These are phyloP conservation scores for Colletotrichum liaoningense DNA, from an alignment of 2,329 filamentous ascomycete species.

Conservation along the genomic window DNA sequence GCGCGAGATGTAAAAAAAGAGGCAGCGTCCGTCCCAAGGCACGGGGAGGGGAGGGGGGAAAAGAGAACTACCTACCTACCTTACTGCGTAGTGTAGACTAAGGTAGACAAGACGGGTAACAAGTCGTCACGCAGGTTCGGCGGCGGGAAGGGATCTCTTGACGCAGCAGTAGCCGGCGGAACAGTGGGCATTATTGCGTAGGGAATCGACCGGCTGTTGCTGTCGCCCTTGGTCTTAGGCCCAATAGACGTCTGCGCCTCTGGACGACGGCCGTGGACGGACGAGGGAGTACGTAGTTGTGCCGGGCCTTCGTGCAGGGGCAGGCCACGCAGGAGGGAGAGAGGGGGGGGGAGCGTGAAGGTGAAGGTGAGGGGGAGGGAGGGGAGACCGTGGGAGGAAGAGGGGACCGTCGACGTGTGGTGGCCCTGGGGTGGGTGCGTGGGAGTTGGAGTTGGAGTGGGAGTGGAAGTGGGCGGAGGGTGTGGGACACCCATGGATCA, in stretches of 20 bases:
- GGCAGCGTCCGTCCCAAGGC: not conserved
- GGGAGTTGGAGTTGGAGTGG: constrained; percentile 18
- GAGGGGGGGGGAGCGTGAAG: not conserved
- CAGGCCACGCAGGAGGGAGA: not conserved
- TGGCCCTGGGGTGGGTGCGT: constrained; percentile 12
- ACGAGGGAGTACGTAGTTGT: constrained; percentile 12
- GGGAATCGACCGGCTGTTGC: constrained; percentile 7
- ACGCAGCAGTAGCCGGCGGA: constrained; percentile 27
- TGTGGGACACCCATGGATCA: constrained; percentile 3
- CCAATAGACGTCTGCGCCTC: too few relatives aligned
- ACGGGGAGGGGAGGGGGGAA: not conserved
- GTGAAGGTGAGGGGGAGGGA: not conserved
- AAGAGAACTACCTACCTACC: too few relatives aligned
- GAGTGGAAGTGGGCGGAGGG: constrained; percentile 25
- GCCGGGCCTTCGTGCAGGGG: constrained; percentile 29
- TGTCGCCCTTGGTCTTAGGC: constrained; percentile 7
- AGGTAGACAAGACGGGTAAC: constrained; percentile 1
- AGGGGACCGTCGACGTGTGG: constrained; percentile 2
- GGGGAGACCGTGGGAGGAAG: not conserved
- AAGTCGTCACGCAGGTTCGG: constrained; percentile 17
- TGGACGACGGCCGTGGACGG: not conserved
- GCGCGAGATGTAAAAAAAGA: not conserved
- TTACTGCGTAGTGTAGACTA: too few relatives aligned
- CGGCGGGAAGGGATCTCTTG: constrained; percentile 33
- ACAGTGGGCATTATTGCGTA: constrained; percentile 33